Evolutionary conservation across 2,329 filamentous ascomycete genomes (phyloP), one percentile per base, ranked within the genome.

Genomic region (Cercospora beticola): DNA sequence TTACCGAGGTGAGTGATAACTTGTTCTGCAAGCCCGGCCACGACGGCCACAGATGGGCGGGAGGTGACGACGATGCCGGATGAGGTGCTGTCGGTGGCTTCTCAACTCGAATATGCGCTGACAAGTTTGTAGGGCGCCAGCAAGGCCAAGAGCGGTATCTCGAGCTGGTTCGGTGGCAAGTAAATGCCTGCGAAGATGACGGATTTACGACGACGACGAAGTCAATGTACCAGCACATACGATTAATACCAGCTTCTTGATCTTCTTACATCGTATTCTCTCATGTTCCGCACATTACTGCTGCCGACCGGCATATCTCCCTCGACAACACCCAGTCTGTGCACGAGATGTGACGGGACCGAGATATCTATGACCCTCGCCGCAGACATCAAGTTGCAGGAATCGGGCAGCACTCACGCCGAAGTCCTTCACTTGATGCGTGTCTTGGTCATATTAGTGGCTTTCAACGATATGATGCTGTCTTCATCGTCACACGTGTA

Each of bases 111-210:
- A 28, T 21, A 18, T 30, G 12, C 59, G 68, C 71, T 73, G 67
- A 73, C 67, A 58, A 14, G 28, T 8, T 23, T 61, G 30, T 58
- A 92, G 73, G 89, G 89, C 73, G 88, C 93, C 4, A 82, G 89
- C 62, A 91, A 97, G 84, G 91, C 93, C 56, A 97, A 97, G 88
- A 88, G 89, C 76, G 90, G 91, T 72, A 81, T 97, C 75, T 92
- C 90, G 52, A 87, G 91, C 79, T 97, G 93, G 94, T 97, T 97
- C 77, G 90, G 93, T 67, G 86, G 86, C 46, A 77, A 77, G 70
- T 76, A 76, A 64, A 66, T 12, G 52, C 43, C 36, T 10, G 30
- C 14, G 31, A 46, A 21, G 16, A 9, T 26, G 43, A 18, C 10
- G n/a, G 14, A 40, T 43, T 61, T 30, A 66, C 57, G 57, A 66